Evolutionary conservation across 805 yeast species (phyloP).

Genomic region (Saturnispora hagleri): DNA sequence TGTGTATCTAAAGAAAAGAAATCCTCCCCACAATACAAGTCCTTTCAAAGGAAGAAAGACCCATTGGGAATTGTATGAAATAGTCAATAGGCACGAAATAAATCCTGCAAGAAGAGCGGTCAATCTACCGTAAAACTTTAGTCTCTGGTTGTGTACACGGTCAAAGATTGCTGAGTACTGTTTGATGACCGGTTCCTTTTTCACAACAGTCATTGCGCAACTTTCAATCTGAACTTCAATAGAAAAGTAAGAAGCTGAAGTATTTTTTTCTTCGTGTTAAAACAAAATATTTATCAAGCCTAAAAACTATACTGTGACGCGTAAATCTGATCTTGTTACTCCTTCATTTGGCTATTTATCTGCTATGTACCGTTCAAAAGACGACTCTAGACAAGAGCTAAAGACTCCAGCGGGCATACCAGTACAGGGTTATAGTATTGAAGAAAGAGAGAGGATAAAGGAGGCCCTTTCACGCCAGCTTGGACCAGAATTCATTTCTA

Average conservation of each 20-base stretch:
- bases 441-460: conserved; percentile 21
- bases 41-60: conserved; percentile 21
- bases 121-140: conserved; percentile 23
- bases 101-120: conserved; percentile 18
- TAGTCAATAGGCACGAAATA: conserved; percentile 14
- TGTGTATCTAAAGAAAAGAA: conserved; percentile 22
- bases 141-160: conserved; percentile 19
- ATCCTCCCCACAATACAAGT: conserved; percentile 22
- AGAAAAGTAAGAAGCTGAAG: neutral
- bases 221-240: neutral
- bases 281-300: neutral
- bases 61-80: conserved; percentile 17
- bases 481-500: conserved; percentile 74
- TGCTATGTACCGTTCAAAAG: neutral
- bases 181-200: neutral
- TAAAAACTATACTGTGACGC: neutral
- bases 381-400: conserved; percentile 8
- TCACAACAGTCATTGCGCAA: neutral
- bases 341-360: neutral
- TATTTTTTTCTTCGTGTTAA: neutral
- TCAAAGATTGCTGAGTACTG: conserved; percentile 5
- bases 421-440: conserved; percentile 15
- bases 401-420: conserved; percentile 1
- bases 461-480: conserved; percentile 32
- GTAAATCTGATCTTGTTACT: neutral